phyloP scores from a whole-genome alignment of 805 yeast species.

The Sugiyamaella smithiae region DNA sequence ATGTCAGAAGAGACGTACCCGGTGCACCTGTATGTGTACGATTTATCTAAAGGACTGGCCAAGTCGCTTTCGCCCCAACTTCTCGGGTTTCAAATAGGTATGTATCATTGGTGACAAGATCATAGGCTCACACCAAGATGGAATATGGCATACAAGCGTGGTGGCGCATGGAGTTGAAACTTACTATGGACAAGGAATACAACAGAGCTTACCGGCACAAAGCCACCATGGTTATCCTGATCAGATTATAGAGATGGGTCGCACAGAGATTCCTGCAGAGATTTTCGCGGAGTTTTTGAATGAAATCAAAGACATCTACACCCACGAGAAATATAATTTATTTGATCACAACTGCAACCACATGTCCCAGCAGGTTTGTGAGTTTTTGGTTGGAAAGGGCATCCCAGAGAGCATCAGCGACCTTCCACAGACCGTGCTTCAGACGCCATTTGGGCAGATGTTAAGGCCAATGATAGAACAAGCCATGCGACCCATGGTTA shows the following conservation, averaged over 20 bases:
- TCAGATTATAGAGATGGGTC: constrained; percentile 52
- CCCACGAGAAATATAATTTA: constrained; percentile 50
- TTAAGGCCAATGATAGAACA: constrained; percentile 38
- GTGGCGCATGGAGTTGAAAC: constrained; percentile 53
- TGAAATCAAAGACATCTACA: constrained; percentile 48
- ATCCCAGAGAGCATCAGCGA: constrained; percentile 52
- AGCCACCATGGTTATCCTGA: constrained; percentile 61
- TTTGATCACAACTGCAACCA: constrained; percentile 68
- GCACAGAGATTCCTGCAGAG: constrained; percentile 50
- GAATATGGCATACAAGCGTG: constrained; percentile 62
- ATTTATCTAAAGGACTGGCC: constrained; percentile 62
- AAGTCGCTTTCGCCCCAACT: constrained; percentile 47
- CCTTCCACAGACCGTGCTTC: constrained; percentile 52
- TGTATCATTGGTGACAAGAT: constrained; percentile 15
- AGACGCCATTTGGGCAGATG: constrained; percentile 52
- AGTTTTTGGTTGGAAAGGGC: constrained; percentile 54
- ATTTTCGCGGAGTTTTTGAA: constrained; percentile 51
- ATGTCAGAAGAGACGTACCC: constrained; percentile 29
- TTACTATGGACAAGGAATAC: constrained; percentile 60
- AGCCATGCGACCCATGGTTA: constrained; percentile 22
- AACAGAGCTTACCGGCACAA: constrained; percentile 45
- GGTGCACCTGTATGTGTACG: constrained; percentile 60
- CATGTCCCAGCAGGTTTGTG: constrained; percentile 55
- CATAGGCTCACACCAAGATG: constrained; percentile 42
- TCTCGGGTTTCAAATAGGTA: constrained; percentile 40